phyloP scores from a whole-genome alignment of 2,329 filamentous ascomycete genomes.

The Penicillium sp. region DNA sequence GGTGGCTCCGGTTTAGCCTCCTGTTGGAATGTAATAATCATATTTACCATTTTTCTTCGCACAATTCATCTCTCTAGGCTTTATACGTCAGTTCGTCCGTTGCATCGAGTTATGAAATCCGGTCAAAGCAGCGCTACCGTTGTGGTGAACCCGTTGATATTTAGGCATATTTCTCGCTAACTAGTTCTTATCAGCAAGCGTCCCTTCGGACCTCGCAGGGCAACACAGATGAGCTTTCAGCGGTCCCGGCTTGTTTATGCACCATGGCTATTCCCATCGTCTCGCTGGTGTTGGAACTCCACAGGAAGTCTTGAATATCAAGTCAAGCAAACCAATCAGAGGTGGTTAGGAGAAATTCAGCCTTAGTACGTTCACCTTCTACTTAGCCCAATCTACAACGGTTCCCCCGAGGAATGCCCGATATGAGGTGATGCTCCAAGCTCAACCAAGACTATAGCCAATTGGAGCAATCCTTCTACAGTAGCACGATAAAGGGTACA shows the following conservation, averaged over 20 bases:
- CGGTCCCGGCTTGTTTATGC: not conserved
- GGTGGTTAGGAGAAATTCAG: not conserved
- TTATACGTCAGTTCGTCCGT: not conserved
- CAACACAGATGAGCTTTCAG: not conserved
- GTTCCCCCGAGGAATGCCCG: too few species aligned
- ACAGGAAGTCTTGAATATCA: not conserved
- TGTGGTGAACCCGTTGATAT: not conserved
- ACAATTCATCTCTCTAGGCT: not conserved
- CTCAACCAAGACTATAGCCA: too few species aligned
- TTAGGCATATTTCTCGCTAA: not conserved
- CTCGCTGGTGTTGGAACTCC: too few species aligned
- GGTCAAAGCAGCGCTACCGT: not conserved
- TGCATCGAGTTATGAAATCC: not conserved
- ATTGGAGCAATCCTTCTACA: not conserved
- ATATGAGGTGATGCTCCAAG: not conserved
- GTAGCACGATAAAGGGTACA: not conserved
- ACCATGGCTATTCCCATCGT: too few species aligned
- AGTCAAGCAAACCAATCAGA: not conserved
- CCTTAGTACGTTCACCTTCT: not conserved
- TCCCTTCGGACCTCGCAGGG: not conserved
- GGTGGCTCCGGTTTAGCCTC: constrained; percentile 21
- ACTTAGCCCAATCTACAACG: not conserved
- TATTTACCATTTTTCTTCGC: constrained; percentile 3
- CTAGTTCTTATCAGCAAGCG: not conserved
- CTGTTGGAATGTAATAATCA: constrained; percentile 18